These are phyloP conservation scores for Athelia psychrophila DNA, from an alignment of 1,284 basidiomycete species.

Conservation along the genomic window DNA sequence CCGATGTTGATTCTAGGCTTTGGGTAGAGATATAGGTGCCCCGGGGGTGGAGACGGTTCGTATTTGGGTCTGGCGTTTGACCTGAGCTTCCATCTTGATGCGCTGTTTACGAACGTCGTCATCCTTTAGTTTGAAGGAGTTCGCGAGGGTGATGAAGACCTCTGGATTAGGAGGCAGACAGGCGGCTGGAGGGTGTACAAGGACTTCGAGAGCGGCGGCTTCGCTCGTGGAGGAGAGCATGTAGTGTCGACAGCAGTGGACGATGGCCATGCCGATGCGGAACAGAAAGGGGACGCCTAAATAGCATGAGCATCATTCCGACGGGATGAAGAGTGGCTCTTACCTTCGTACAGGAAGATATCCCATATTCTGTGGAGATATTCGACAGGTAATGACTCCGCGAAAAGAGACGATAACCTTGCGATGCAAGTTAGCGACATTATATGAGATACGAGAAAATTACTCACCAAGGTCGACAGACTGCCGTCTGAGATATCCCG, in stretches of 20 bases:
- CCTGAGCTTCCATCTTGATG: slow-evolving; percentile 64
- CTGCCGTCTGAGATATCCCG: slow-evolving; percentile 49
- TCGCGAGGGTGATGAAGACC: slow-evolving; percentile 59
- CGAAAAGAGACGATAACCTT: slow-evolving; percentile 78
- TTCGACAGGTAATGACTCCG: slow-evolving; percentile 73
- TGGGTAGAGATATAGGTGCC: slow-evolving; percentile 30
- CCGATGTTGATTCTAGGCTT: slow-evolving; percentile 17
- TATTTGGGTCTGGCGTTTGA: slow-evolving; percentile 54
- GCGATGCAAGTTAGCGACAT: slow-evolving; percentile 5
- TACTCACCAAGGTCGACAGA: slow-evolving; percentile 64
- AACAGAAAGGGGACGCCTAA: slow-evolving; percentile 80
- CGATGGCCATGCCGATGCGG: slow-evolving; percentile 74
- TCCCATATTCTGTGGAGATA: slow-evolving; percentile 85
- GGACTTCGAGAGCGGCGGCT: slow-evolving; percentile 46
- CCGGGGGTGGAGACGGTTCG: background rate
- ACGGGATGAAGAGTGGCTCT: slow-evolving; percentile 6
- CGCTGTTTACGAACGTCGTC: slow-evolving; percentile 79
- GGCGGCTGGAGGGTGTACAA: slow-evolving; percentile 49
- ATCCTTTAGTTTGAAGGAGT: slow-evolving; percentile 74
- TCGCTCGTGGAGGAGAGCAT: slow-evolving; percentile 51
- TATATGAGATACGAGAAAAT: background rate
- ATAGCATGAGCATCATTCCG: background rate
- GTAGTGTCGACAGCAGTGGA: slow-evolving; percentile 61
- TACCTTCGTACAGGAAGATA: slow-evolving; percentile 85
- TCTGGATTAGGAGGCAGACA: slow-evolving; percentile 59